Evolutionary conservation across 1,139 yeast genomes (phyloP), one percentile per base, ranked within the genome.

Genomic region (Magnusiomyces paraingens): DNA sequence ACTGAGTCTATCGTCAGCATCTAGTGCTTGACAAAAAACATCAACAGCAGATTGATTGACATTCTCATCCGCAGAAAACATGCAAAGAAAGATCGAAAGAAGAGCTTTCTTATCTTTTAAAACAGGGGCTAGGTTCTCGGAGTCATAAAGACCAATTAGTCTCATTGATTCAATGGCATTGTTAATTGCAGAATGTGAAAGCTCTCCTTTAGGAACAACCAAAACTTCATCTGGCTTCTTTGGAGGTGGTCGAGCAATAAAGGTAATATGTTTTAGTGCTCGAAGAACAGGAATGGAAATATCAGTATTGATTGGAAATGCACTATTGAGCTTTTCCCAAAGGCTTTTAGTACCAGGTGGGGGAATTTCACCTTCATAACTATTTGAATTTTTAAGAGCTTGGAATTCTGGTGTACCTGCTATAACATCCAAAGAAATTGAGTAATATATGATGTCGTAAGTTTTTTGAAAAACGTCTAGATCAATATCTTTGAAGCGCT

Each of bases 11-110:
- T 71, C 94, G 61, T 75, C 86, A 65, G 77, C 91, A 63, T 89
- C 95, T 66, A 81, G 86, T 0, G 88, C 82, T 61, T 87, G 93
- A 62, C 86, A 84, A 4, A 90, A 65, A 22, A 89, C 75, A 59
- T 85, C 86, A 15, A 86, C 77, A 1, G 94, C 85, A 1, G 85
- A 78, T 63, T 86, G 90, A 18, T 58, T 56, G 32, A 62, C 51
- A 32, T 60, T 63, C 17, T 57, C 51, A 49, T 64, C 59, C 0
- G 63, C 61, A 2, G 70, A 61, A 47, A 62, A 60, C 51, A 62
- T 52, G 50, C 60, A 59, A 14, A 62, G 50, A 32, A 67, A 52
- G 32, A 67, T 49, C 5, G 62, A 55, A 6, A 64, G 55, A 12
- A 61, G 53, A n/a, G 61, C 57, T 12, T 52, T 47, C 20, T 66